Evolutionary conservation across 306 rosid species (phyloP).

Genomic region (Crataegus laevigata): DNA sequence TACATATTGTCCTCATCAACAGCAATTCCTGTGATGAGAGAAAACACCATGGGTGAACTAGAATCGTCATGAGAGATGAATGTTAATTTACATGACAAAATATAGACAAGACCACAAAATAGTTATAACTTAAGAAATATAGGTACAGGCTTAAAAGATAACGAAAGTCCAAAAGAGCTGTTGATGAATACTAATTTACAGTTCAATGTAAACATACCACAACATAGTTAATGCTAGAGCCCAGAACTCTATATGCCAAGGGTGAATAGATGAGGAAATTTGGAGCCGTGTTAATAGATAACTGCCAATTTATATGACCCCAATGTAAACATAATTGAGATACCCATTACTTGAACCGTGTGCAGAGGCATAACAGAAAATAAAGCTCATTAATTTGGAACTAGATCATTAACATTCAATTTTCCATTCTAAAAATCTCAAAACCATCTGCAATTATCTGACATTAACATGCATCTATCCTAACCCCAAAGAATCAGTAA

Average conservation of each 20-base stretch:
- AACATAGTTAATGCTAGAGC: background rate
- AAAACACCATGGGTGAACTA: background rate
- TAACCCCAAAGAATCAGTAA: background rate
- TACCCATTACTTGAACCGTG: background rate
- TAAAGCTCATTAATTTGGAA: background rate
- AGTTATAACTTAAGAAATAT: background rate
- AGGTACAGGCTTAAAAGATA: background rate
- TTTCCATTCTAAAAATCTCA: background rate
- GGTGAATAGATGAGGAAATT: background rate
- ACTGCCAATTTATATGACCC: background rate
- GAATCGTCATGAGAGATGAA: background rate
- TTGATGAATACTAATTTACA: background rate
- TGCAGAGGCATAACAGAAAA: background rate
- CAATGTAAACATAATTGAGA: background rate
- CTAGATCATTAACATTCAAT: background rate
- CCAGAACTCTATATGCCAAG: background rate
- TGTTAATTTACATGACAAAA: background rate
- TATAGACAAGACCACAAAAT: background rate
- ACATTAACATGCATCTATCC: background rate
- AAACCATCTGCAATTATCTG: background rate
- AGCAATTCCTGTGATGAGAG: slow-evolving; percentile 27
- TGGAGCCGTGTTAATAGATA: background rate
- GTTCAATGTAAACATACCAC: background rate
- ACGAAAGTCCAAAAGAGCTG: background rate
- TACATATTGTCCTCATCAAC: slow-evolving; percentile 36